These are phyloP conservation scores for Boletus patriciae DNA, from an alignment of 768 basidiomycete species.

Conservation along the genomic window DNA sequence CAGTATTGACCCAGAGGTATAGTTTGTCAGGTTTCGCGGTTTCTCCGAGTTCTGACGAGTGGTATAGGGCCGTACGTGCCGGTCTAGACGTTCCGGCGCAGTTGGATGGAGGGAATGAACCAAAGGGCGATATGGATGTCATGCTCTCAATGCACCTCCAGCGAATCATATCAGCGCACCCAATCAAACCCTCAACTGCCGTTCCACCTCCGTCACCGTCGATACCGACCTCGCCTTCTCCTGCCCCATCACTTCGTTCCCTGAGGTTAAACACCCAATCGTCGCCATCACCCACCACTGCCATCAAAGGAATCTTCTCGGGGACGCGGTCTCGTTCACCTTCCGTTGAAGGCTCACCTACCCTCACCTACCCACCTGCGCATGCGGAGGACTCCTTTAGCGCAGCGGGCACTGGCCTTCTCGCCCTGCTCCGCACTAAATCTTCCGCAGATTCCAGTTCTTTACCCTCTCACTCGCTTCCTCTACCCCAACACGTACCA, in stretches of 20 bases:
- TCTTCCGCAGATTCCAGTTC: conserved; percentile 31
- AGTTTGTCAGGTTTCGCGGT: neutral
- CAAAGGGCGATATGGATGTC: conserved; percentile 79
- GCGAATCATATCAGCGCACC: conserved; percentile 43
- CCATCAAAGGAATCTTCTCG: conserved; percentile 24
- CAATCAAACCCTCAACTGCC: conserved; percentile 10
- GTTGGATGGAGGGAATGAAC: conserved; percentile 51
- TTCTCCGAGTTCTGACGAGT: neutral
- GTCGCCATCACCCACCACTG: conserved; percentile 15
- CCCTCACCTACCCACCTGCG: conserved; percentile 34
- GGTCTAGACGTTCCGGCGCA: conserved; percentile 54
- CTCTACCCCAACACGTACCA: conserved; percentile 26
- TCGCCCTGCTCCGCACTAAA: conserved; percentile 50
- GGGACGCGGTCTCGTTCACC: conserved; percentile 29
- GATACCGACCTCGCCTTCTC: conserved; percentile 28
- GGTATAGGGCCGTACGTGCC: conserved; percentile 60
- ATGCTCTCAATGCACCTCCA: conserved; percentile 79
- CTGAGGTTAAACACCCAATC: conserved; percentile 20
- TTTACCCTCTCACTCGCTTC: conserved; percentile 33
- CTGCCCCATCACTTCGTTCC: conserved; percentile 30
- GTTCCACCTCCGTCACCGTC: conserved; percentile 14
- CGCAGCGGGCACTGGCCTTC: conserved; percentile 52
- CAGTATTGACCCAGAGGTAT: conserved; percentile 70
- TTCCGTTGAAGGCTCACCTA: conserved; percentile 46
- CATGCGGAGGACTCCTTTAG: conserved; percentile 56